These are phyloP conservation scores for Conringia planisiliqua DNA, from an alignment of 345 rosid species.

Conservation along the genomic window DNA sequence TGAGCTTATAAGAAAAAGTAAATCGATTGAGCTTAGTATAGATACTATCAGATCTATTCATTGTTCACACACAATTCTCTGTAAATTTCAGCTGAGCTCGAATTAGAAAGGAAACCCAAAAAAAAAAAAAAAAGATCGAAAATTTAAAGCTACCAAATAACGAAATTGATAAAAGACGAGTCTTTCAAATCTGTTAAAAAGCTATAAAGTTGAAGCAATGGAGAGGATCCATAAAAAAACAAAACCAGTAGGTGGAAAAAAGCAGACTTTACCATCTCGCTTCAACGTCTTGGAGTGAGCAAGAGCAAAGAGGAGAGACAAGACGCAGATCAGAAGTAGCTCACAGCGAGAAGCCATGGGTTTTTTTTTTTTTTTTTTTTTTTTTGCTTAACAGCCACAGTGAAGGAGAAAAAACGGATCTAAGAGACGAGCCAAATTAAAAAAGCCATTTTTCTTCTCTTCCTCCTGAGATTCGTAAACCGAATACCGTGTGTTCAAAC, in stretches of 20 bases:
- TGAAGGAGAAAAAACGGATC: constrained; percentile 1
- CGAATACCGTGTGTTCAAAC: constrained; percentile 17
- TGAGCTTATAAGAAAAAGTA: neutral
- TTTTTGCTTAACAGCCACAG: constrained; percentile 6
- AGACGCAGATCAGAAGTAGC: constrained; percentile 30
- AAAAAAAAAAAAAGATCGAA: neutral
- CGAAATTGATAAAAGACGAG: neutral
- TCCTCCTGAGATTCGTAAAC: constrained; percentile 6
- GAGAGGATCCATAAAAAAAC: neutral
- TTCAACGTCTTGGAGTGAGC: constrained; percentile 32
- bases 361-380: neutral
- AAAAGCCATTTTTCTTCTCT: neutral
- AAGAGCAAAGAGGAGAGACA: constrained; percentile 9
- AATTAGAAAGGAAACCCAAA: neutral
- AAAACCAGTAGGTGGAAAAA: neutral
- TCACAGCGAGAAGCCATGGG: constrained; percentile 28
- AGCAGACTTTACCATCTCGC: constrained; percentile 34
- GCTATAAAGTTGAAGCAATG: neutral
- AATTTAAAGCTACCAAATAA: neutral
- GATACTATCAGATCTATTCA: constrained; percentile 22
- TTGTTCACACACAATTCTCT: neutral
- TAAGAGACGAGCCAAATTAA: constrained; percentile 17
- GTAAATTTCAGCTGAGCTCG: constrained; percentile 10
- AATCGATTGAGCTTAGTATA: neutral
- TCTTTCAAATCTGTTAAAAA: neutral